Evolutionary conservation across 768 basidiomycete species (phyloP).

Genomic region (Mycena galericulata): DNA sequence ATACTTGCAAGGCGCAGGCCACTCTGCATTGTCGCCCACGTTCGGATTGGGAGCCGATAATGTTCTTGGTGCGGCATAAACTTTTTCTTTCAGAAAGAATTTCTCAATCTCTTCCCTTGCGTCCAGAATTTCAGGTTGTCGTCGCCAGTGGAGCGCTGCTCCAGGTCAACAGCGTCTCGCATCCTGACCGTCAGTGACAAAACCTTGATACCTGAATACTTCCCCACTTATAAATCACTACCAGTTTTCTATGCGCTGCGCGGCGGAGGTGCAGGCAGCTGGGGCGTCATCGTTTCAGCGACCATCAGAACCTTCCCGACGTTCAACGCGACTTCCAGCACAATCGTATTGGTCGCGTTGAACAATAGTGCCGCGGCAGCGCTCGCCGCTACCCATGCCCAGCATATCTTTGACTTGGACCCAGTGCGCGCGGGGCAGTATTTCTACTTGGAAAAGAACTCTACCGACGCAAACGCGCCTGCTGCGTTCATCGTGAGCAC

Average conservation of each 20-base stretch:
- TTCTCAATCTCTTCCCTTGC: background rate
- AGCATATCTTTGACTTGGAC: slow-evolving; percentile 51
- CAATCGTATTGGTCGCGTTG: slow-evolving; percentile 29
- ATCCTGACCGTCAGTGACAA: slow-evolving; percentile 38
- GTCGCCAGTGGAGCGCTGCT: slow-evolving; percentile 43
- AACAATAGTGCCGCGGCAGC: slow-evolving; percentile 35
- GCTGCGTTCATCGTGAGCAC: slow-evolving; percentile 32
- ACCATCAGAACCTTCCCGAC: slow-evolving; percentile 50
- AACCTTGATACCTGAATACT: background rate
- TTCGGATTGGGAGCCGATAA: slow-evolving; percentile 43
- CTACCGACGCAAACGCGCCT: slow-evolving; percentile 3
- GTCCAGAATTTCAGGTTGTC: slow-evolving; percentile 42
- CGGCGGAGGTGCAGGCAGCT: slow-evolving; percentile 47
- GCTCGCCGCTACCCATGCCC: slow-evolving; percentile 44
- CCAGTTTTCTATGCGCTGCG: slow-evolving; percentile 41
- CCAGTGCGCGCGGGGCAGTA: slow-evolving; percentile 44
- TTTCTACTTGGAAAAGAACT: slow-evolving; percentile 32
- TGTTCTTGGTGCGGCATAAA: slow-evolving; percentile 22
- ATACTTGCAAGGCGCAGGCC: slow-evolving; percentile 45
- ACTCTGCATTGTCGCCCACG: slow-evolving; percentile 40
- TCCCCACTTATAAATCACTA: background rate
- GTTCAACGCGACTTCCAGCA: slow-evolving; percentile 43
- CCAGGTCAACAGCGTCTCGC: slow-evolving; percentile 38
- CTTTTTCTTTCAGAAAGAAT: background rate
- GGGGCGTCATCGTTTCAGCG: slow-evolving; percentile 52